A percentile compares a stretch with the other conserved stretches of the same genome.
phyloP scores from a whole-genome alignment of 2,329 filamentous ascomycete species.

The Ceratocystis papillata region DNA sequence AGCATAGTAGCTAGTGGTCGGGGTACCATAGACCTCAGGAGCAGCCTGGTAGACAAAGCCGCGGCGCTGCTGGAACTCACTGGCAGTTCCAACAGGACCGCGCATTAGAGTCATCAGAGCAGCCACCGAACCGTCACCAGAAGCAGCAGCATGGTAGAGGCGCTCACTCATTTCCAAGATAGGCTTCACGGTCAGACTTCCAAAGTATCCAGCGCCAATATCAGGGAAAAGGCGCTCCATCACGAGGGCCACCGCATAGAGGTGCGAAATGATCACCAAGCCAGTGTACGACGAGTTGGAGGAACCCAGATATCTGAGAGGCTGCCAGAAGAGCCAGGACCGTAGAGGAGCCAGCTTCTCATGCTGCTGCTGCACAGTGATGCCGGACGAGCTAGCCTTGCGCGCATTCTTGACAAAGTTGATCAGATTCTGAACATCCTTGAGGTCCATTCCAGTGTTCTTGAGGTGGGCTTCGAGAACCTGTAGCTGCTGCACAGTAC shows the following conservation, averaged over 20 bases:
- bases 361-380: constrained; percentile 65
- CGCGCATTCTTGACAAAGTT: constrained; percentile 62
- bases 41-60: constrained; percentile 17
- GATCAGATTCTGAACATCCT: constrained; percentile 57
- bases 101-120: constrained; percentile 14
- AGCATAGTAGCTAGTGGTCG: constrained; percentile 19
- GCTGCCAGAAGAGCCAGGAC: constrained; percentile 93
- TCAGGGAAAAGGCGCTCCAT: constrained; percentile 88
- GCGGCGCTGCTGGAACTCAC: constrained; percentile 20
- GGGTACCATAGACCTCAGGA: constrained; percentile 18
- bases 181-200: constrained; percentile 64
- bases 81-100: constrained; percentile 15
- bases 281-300: constrained; percentile 65
- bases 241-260: constrained; percentile 78
- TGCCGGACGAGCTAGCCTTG: constrained; percentile 48
- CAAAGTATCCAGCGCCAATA: constrained; percentile 80
- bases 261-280: constrained; percentile 75
- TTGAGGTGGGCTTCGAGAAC: constrained; percentile 58
- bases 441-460: constrained; percentile 57
- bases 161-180: constrained; percentile 78
- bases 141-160: constrained; percentile 39
- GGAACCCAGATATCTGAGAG: constrained; percentile 69
- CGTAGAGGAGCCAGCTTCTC: constrained; percentile 77
- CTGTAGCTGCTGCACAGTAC: constrained; percentile 55
- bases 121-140: not conserved